Evolutionary conservation across 2,329 filamentous ascomycete species (phyloP), one percentile per base, ranked within the genome.

Genomic region (Trichophyton benhamiae): DNA sequence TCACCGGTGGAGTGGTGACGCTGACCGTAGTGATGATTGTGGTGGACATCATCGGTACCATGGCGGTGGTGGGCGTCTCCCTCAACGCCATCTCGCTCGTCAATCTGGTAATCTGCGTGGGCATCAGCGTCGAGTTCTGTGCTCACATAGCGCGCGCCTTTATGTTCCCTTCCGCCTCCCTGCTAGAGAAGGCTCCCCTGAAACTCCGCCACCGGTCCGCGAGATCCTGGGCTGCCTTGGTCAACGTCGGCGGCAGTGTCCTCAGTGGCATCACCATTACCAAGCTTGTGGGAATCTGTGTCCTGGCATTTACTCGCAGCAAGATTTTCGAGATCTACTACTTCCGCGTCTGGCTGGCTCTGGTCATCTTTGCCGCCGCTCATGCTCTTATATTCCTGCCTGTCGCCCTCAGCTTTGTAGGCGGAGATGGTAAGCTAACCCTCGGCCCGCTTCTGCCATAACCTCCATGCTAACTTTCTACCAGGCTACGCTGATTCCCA

Each of bases 261-360:
- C 95, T 99, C 70, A 95, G 88, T 36, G 94, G 94, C 1, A 99
- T 99, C 72, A 97, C 92, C 0, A 80, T 99, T 59, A 99, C 94
- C 1, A 99, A 99, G 75, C 81, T 99, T 1, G 79, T 99, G 1
- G 94, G 94, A 2, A 92, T 99, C 0, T 87, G 82, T 53, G 94
- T 99, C 41, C 79, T 99, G 20, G 94, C 94, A 0, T 99, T 96
- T 70, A 99, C 94, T 6, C 80, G 89, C 59, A 95, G 89, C 74
- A 99, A 97, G 83, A 99, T 99, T 70, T 99, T 99, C 69, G 95
- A 99, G 78, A 90, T 99, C 62, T 99, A 99, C 77, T 99, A 99
- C 76, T 99, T 99, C 81, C 83, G 94, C 49, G 88, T 99, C 49
- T 99, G 94, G 94, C 78, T 96, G 17, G 87, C 91, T 5, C 82